Conservation (phyloP, 2,329 filamentous ascomycete genomes). For the Fonsecaea erecta region DNA sequence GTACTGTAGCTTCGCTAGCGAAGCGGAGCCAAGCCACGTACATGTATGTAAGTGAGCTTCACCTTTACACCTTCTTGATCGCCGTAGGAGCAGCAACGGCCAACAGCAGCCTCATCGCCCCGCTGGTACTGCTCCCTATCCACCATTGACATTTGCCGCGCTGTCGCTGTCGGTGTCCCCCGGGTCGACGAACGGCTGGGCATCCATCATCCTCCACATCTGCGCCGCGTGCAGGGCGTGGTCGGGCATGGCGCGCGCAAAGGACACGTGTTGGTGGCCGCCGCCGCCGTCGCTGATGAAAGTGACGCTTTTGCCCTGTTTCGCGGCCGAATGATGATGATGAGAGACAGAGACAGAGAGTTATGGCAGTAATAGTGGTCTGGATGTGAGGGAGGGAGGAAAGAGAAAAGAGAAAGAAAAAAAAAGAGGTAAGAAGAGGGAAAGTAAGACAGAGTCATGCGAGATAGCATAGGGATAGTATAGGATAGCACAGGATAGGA, state of each 20-base stretch:
- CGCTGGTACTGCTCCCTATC: not conserved
- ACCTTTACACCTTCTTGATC: too few relatives aligned
- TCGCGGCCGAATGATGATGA: too few relatives aligned
- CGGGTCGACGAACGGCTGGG: conserved; percentile 48
- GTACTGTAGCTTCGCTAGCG: too few relatives aligned
- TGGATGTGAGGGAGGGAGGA: too few relatives aligned
- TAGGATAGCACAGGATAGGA: not conserved
- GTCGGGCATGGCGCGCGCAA: conserved; percentile 45
- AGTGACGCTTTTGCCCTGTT: conserved; percentile 23
- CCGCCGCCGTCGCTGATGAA: conserved; percentile 30
- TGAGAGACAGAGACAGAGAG: too few relatives aligned
- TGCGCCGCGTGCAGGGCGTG: conserved; percentile 52
- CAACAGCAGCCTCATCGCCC: too few relatives aligned
- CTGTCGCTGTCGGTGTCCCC: not conserved
- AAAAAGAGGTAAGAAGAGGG: not conserved
- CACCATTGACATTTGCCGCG: not conserved
- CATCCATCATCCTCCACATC: conserved; percentile 52
- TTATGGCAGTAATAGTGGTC: too few relatives aligned
- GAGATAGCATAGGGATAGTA: too few relatives aligned
- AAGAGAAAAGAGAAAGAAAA: not conserved
- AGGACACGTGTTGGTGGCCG: conserved; percentile 10
- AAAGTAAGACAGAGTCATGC: too few relatives aligned
- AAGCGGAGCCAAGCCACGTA: too few relatives aligned
- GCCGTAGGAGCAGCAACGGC: too few relatives aligned
- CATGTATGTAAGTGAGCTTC: too few relatives aligned